phyloP scores from a whole-genome alignment of 2,329 filamentous ascomycete species.

The Claviceps pazoutovae region DNA sequence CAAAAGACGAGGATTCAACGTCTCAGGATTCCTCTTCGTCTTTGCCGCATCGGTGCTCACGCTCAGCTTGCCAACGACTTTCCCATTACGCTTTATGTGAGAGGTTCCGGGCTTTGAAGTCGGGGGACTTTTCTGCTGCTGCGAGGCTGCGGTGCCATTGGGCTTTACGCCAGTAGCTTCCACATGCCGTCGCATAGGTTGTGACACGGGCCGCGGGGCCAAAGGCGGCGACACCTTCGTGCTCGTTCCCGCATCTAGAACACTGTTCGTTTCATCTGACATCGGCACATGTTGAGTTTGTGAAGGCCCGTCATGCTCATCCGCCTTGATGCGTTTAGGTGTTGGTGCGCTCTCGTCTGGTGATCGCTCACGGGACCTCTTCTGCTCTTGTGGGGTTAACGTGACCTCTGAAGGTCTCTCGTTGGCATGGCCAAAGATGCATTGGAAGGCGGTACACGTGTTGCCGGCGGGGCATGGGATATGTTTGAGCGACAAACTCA shows the following conservation, averaged over 20 bases:
- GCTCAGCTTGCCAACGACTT: background rate
- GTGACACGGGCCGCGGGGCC: constrained; percentile 19
- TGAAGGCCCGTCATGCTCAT: constrained; percentile 4
- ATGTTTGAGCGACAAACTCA: constrained; percentile 31
- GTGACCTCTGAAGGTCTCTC: constrained; percentile 14
- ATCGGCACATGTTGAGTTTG: background rate
- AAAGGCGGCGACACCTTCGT: constrained; percentile 5
- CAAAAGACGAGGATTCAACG: constrained; percentile 54
- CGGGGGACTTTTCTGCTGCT: background rate
- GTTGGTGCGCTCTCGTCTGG: constrained; percentile 14
- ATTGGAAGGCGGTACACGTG: constrained; percentile 33
- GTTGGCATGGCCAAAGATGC: constrained; percentile 32
- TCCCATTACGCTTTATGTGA: background rate
- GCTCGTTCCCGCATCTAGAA: background rate
- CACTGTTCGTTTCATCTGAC: background rate
- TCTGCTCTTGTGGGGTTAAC: background rate
- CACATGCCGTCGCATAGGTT: constrained; percentile 11
- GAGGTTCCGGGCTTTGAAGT: background rate
- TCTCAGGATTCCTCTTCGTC: constrained; percentile 25
- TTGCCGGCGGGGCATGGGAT: constrained; percentile 37
- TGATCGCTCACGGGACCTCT: background rate
- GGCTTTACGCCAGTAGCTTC: constrained; percentile 7
- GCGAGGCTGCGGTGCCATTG: background rate
- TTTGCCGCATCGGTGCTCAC: background rate
- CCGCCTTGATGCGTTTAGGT: constrained; percentile 18